Base-by-base conservation (phyloP, 192 early-diverging fungal species). In the Gigaspora rosea region DNA sequence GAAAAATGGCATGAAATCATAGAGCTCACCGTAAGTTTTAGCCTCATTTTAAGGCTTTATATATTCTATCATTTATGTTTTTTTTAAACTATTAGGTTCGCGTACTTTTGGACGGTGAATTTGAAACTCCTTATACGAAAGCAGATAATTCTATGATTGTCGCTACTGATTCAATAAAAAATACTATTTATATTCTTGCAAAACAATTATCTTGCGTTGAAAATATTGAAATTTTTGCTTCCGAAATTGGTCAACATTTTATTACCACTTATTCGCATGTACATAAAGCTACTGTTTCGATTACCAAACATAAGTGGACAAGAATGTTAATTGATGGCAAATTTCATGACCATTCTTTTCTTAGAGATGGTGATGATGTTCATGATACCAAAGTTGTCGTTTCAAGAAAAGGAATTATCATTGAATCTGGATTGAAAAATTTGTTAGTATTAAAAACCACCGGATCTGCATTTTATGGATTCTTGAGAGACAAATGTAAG, bases 391-490 rank as follows among this genome's bases (percentile, higher is more conserved):
- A 87, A 56, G 82, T 93, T 9, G 77, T 83, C 36, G 81, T 86
- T 61, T 68, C 78, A 54, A 86, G 85, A 80, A 70, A 67, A 15
- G 82, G 79, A 16, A 82, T 88, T 13, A 73, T 72, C 33, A 80
- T 92, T 73, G 86, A 82, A 72, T 93, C 92, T 48, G 92, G 92
- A 11, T 85, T 94, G 69, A 84, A 83, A 66, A 89, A 90, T 33
- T 79, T 94, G n/a, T 81, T 91, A 65, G 91, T 94, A 46, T 87
- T 94, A 67, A 94, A 94, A 86, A 92, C 93, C 56, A 94, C 93
- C 35, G 92, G 92, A 66, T 94, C 93, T 18, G 83, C 91, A 69
- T 94, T 94, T 81, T 84, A 86, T 54, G 86, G 89, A 51, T 94
- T 92, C 80, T 86, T 89, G 79, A 85, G 85, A 71, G 91, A 93